A percentile compares a stretch with the other conserved stretches of the same genome.
Evolutionary conservation across 1,284 basidiomycete species (phyloP).

Genomic region (Irpex lacteus): DNA sequence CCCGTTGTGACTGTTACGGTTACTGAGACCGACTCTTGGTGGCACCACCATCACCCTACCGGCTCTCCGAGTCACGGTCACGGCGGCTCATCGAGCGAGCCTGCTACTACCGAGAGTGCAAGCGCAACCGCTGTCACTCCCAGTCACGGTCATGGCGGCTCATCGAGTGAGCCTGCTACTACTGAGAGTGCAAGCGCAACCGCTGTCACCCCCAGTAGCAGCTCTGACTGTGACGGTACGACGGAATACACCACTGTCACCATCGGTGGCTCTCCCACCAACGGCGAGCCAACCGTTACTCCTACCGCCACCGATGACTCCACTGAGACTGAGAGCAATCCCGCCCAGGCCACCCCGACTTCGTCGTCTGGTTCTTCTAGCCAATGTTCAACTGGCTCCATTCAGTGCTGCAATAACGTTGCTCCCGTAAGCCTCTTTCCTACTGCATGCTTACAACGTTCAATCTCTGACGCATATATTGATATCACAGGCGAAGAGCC

Average conservation of each 20-base stretch:
- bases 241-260: conserved; percentile 2
- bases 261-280: neutral
- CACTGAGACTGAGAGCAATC: neutral
- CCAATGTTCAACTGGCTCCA: neutral
- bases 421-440: neutral
- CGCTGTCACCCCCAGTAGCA: neutral
- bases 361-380: neutral
- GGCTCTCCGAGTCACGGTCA: neutral
- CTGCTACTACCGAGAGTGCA: neutral
- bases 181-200: neutral
- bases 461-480: too few species aligned
- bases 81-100: neutral
- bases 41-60: neutral
- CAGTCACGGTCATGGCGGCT: neutral
- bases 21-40: neutral
- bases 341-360: neutral
- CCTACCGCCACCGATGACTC: neutral
- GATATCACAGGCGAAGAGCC: neutral
- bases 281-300: neutral
- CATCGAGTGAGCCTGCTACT: neutral
- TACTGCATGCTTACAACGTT: too few species aligned
- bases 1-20: neutral
- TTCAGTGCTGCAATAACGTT: neutral
- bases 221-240: neutral
- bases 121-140: neutral